Evolutionary conservation across 768 basidiomycete species (phyloP).

Genomic region (Kwoniella sp.): DNA sequence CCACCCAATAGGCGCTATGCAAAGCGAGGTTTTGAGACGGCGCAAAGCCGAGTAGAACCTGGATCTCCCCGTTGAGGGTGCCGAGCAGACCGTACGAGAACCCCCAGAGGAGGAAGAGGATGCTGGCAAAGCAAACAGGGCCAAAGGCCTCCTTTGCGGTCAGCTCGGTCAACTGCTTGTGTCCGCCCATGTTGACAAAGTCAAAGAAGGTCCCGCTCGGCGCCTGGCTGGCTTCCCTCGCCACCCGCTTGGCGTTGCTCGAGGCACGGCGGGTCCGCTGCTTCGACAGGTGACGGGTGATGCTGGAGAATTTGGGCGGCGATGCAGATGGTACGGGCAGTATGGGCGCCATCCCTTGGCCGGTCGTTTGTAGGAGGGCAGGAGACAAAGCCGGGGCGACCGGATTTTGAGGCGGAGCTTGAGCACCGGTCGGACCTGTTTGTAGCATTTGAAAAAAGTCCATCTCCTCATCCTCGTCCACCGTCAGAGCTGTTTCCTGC

Average conservation of each 20-base stretch:
- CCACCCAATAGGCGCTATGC: slow-evolving; percentile 43
- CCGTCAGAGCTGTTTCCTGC: too few species aligned
- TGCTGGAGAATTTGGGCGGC: not conserved
- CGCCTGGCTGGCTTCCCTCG: slow-evolving; percentile 5
- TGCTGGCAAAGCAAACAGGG: slow-evolving; percentile 39
- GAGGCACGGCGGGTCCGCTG: not conserved
- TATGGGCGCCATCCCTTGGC: too few species aligned
- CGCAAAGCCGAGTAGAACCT: slow-evolving; percentile 28
- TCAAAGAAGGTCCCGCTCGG: slow-evolving; percentile 41
- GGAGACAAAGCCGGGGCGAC: too few species aligned
- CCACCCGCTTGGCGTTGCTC: not conserved
- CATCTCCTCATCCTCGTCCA: slow-evolving; percentile 11
- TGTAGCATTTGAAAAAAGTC: slow-evolving; percentile 27
- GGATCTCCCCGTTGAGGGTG: slow-evolving; percentile 39
- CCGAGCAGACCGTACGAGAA: slow-evolving; percentile 48
- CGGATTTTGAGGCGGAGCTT: too few species aligned
- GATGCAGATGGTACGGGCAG: not conserved
- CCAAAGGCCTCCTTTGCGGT: slow-evolving; percentile 38
- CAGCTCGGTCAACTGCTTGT: slow-evolving; percentile 37
- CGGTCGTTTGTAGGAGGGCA: too few species aligned
- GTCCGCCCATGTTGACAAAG: slow-evolving; percentile 42
- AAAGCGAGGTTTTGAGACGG: slow-evolving; percentile 28
- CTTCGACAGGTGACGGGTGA: not conserved
- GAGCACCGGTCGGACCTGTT: slow-evolving; percentile 2
- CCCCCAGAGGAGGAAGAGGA: slow-evolving; percentile 47